Base-by-base conservation (phyloP, 2,329 filamentous ascomycete species). In the Claviceps digitariae region DNA sequence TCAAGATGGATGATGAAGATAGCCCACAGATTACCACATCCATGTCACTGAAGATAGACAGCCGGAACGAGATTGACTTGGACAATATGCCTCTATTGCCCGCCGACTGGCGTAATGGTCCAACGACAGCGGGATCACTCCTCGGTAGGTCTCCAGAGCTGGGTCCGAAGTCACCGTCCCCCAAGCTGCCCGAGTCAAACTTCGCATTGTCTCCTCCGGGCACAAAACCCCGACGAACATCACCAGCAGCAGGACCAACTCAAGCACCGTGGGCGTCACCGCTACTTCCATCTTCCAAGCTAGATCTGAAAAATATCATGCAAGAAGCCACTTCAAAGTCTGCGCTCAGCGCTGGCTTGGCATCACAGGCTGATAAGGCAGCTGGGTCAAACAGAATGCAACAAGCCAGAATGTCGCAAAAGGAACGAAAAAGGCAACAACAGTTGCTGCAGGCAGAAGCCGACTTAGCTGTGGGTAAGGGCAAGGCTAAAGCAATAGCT, bases 1-100 rank as follows among this genome's bases (percentile, higher is more conserved):
- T 96, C 63, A 82, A 88, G 58, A 96, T 96, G 90, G 91, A 95
- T 55, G 90, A 94, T 40, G 88, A 90, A 45, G 76, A 75, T 10
- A 58, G 61, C 0, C 61, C 66, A 7, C 60, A 58, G 1, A 53
- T 59, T 8, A 56, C 57, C 27, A 71, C 66, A 49, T 65, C 68
- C 2, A 49, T 52, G 13, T 64, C 63, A 9, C 60, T 62, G 13
- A 51, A 53, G 13, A 21, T 51, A 20, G 55, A 59, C 15, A 45
- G 55, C 25, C 58, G 55, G 10, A 57, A 58, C 10, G 60, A 62
- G 17, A 54, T 61, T 2, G 64, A 67, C 15, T 41, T 59, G 13
- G 64, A 65, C 4, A 56, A 60, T 1, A 61, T 68, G 48, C 57
- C 66, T 3, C 61, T 59, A 45, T 59, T 68, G 23, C 63, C 66